These are phyloP conservation scores for Kazachstania taianensis DNA, from an alignment of 805 yeast genomes.

Conservation along the genomic window DNA sequence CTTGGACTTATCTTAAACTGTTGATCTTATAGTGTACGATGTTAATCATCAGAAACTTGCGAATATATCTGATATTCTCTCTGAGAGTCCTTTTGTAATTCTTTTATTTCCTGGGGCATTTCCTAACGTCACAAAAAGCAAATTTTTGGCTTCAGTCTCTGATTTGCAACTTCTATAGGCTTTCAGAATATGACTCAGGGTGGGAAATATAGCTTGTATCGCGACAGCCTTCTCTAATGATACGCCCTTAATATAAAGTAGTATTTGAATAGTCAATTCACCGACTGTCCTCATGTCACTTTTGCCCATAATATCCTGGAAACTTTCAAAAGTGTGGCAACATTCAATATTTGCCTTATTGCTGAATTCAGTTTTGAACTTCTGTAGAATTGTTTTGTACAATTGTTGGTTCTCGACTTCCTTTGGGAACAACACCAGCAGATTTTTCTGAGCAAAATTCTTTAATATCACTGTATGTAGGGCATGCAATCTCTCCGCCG, in stretches of 20 bases:
- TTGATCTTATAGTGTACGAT: too few relatives aligned
- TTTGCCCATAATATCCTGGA: slow-evolving; percentile 62
- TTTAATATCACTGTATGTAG: slow-evolving; percentile 43
- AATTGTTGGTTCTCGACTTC: slow-evolving; percentile 41
- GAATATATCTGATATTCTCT: slow-evolving; percentile 22
- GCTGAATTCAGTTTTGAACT: slow-evolving; percentile 39
- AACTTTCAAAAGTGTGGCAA: slow-evolving; percentile 42
- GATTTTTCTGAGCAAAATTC: slow-evolving; percentile 33
- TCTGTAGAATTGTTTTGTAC: slow-evolving; percentile 33
- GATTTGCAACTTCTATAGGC: slow-evolving; percentile 23
- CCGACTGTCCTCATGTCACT: slow-evolving; percentile 58
- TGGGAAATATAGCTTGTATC: slow-evolving; percentile 60
- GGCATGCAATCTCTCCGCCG: slow-evolving; percentile 35
- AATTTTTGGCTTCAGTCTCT: slow-evolving; percentile 19
- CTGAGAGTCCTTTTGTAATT: slow-evolving; percentile 27
- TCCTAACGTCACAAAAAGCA: slow-evolving; percentile 21
- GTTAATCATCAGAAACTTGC: too few relatives aligned
- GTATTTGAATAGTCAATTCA: slow-evolving; percentile 65
- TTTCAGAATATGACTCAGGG: slow-evolving; percentile 47
- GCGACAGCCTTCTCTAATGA: slow-evolving; percentile 76
- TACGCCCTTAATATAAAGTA: slow-evolving; percentile 73
- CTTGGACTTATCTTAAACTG: too few relatives aligned
- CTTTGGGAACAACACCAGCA: slow-evolving; percentile 44
- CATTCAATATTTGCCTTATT: slow-evolving; percentile 26
- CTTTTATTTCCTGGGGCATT: slow-evolving; percentile 28